Conservation (phyloP, 805 yeast genomes). For the Wickerhamomyces hampshirensis region DNA sequence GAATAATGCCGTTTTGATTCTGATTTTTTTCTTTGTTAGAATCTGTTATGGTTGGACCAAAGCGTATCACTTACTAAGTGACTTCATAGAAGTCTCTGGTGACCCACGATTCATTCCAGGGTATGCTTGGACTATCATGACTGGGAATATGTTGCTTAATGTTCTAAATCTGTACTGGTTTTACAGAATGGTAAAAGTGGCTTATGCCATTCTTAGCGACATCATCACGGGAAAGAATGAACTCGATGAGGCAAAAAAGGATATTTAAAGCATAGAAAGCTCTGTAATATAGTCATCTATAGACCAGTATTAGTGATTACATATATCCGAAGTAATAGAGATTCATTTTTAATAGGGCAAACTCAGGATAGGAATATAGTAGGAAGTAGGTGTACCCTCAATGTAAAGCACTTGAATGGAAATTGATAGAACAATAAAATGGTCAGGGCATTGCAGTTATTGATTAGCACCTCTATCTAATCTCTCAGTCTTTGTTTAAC, state of each 20-base stretch:
- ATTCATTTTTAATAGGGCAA: too few relatives aligned
- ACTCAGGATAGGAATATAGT: too few relatives aligned
- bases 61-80: slow-evolving; percentile 41
- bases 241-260: slow-evolving; percentile 24
- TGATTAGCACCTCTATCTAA: too few relatives aligned
- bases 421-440: too few relatives aligned
- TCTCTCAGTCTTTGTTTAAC: too few relatives aligned
- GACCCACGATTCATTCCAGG: slow-evolving; percentile 41
- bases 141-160: slow-evolving; percentile 53
- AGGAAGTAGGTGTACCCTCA: too few relatives aligned
- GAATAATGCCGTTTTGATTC: slow-evolving; percentile 63
- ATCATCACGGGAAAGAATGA: slow-evolving; percentile 22
- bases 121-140: slow-evolving; percentile 27
- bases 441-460: too few relatives aligned
- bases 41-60: slow-evolving; percentile 77
- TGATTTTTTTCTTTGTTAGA: slow-evolving; percentile 63
- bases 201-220: slow-evolving; percentile 38
- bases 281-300: too few relatives aligned
- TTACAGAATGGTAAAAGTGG: slow-evolving; percentile 65
- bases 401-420: too few relatives aligned
- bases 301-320: too few relatives aligned
- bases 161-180: slow-evolving; percentile 74
- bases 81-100: slow-evolving; percentile 34
- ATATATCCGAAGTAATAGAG: too few relatives aligned
- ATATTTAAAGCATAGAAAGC: slow-evolving; percentile 14